Evolutionary conservation across 2,329 filamentous ascomycete genomes (phyloP), one percentile per base, ranked within the genome.

Genomic region (Dactylella cylindrospora): DNA sequence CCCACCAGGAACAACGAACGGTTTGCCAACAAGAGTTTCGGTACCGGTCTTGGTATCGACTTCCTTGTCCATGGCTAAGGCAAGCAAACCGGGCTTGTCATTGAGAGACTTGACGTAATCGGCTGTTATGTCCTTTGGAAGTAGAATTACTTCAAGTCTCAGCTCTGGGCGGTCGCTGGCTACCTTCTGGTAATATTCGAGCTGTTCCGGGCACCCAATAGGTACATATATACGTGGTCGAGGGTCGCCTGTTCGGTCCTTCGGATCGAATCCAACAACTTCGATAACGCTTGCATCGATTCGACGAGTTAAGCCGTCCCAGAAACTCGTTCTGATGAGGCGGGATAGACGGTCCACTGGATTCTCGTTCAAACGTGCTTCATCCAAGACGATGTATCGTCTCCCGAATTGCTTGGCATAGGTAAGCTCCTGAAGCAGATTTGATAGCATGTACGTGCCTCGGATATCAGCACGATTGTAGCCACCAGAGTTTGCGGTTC

Each of bases 371-470:
- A 98, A 77, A 19, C 91, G 85, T 7, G 85, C 86, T 71, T 96
- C 90, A 70, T 97, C 90, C 36, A 98, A 81, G 49, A 96, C 82
- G 68, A 97, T 91, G 70, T 89, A 84, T 73, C 90, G 89, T 64
- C 88, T 85, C 59, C 89, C 90, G 70, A 89, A 90, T 72, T 94
- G 87, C 77, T 95, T 85, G 66, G 93, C 93, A 67, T 97, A 80
- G 1, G 87, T 93, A 67, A 98, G 80, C 75, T 98, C 93, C 74
- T 98, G 93, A 32, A 97, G 79, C 38, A 97, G 82, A 72, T 97
- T 98, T 65, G 91, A 95, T 59, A 98, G 81, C 85, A 95, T 94
- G 74, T 98, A 98, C 25, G 89, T 97, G 69, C 93, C 93, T 66
- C 91, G 86, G 65, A 98, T 82, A 71, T 97, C 90, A 73, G 91